These are phyloP conservation scores for Incumbomyces delicatus DNA, from an alignment of 2,329 filamentous ascomycete genomes.

Conservation along the genomic window DNA sequence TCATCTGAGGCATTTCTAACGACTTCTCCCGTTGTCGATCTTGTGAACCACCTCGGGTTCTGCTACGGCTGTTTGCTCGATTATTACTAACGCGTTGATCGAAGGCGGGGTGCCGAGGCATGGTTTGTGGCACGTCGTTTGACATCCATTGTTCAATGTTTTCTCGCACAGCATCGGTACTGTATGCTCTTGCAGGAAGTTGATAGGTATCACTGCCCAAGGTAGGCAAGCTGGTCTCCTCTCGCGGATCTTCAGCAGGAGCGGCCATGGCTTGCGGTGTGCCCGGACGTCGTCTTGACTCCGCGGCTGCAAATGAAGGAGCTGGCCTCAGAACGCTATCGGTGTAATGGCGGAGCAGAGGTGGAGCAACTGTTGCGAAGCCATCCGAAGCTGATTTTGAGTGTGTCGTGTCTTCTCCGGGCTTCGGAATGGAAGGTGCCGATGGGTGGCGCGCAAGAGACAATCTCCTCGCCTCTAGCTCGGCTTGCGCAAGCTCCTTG, in stretches of 20 bases:
- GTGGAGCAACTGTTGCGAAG: slow-evolving; percentile 11
- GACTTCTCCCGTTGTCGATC: slow-evolving; percentile 13
- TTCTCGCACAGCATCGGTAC: slow-evolving; percentile 25
- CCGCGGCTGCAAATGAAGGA: slow-evolving; percentile 26
- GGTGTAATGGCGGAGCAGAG: slow-evolving; percentile 29
- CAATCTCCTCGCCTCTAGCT: slow-evolving; percentile 77
- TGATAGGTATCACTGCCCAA: slow-evolving; percentile 30
- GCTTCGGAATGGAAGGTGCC: slow-evolving; percentile 70
- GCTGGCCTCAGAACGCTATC: slow-evolving; percentile 21
- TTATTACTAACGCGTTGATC: slow-evolving; percentile 24
- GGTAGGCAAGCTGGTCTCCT: slow-evolving; percentile 43
- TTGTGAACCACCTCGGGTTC: slow-evolving; percentile 38
- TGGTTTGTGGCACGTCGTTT: slow-evolving; percentile 11
- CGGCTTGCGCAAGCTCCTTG: slow-evolving; percentile 67
- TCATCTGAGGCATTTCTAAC: slow-evolving; percentile 1
- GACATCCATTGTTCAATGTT: slow-evolving; percentile 29
- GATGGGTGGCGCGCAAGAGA: slow-evolving; percentile 73
- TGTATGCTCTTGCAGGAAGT: slow-evolving; percentile 18
- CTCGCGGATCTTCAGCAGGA: slow-evolving; percentile 36
- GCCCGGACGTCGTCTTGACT: slow-evolving; percentile 68
- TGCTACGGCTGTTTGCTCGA: slow-evolving; percentile 39
- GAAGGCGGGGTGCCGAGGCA: slow-evolving; percentile 20
- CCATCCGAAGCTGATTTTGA: slow-evolving; percentile 29
- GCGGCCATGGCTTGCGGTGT: slow-evolving; percentile 80
- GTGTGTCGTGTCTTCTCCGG: slow-evolving; percentile 40